Percentiles rank a stretch among this genome's conserved stretches.
These are phyloP conservation scores for Amanita jacksonii DNA, from an alignment of 768 basidiomycete species.

Conservation along the genomic window DNA sequence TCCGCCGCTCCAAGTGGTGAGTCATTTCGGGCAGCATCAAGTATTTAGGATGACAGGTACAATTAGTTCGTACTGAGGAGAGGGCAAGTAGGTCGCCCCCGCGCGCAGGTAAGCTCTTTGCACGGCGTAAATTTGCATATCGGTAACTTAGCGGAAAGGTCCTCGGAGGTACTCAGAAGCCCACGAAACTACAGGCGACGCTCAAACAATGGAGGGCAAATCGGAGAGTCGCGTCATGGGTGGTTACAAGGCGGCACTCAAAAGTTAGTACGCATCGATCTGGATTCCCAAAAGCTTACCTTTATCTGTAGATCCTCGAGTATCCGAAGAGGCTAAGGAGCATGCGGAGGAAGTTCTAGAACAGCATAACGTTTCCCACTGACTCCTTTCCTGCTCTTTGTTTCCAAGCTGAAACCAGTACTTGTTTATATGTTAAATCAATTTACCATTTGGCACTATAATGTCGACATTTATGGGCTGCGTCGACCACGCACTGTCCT, in stretches of 20 bases:
- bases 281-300: neutral
- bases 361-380: constrained; percentile 9
- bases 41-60: no score
- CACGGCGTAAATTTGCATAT: no score
- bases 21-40: neutral
- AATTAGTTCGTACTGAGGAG: no score
- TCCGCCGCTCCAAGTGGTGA: neutral
- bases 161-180: neutral
- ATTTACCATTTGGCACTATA: no score
- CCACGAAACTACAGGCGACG: neutral
- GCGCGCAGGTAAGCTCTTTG: neutral
- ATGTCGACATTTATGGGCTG: no score
- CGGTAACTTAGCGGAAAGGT: neutral
- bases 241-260: constrained; percentile 21
- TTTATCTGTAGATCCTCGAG: constrained; percentile 10
- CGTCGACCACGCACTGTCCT: no score
- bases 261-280: constrained; percentile 16
- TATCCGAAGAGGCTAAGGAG: constrained; percentile 13
- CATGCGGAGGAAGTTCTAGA: constrained; percentile 12
- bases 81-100: no score
- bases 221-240: constrained; percentile 16
- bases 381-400: no score
- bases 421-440: no score
- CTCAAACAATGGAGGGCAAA: constrained; percentile 2
- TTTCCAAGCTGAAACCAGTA: no score